Evolutionary conservation across 345 rosid species (phyloP).

Genomic region (Brassica carinata): DNA sequence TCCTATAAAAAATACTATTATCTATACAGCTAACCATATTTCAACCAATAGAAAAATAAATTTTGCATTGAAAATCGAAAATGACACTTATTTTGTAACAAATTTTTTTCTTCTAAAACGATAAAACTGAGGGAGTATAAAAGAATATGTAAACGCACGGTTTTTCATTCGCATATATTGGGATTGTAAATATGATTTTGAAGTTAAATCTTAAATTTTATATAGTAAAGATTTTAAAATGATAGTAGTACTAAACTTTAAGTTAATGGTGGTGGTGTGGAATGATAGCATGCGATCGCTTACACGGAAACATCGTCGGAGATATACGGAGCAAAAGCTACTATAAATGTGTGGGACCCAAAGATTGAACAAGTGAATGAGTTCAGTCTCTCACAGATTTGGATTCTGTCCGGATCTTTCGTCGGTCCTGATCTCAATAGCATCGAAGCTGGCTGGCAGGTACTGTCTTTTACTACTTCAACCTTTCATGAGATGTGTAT

Average conservation of each 20-base stretch:
- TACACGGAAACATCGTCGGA: constrained; percentile 70
- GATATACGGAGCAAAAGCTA: constrained; percentile 85
- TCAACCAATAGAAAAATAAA: no score
- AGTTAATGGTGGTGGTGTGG: not conserved
- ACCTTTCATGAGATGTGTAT: not conserved
- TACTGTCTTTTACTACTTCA: constrained; percentile 35
- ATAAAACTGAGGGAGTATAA: not conserved
- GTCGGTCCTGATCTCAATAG: constrained; percentile 98
- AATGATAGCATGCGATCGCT: constrained; percentile 88
- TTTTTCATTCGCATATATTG: constrained; percentile 8
- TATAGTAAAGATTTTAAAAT: not conserved
- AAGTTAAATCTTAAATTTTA: not conserved
- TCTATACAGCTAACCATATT: no score
- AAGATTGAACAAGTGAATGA: constrained; percentile 77
- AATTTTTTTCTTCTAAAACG: no score
- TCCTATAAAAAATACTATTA: no score
- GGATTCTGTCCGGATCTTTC: constrained; percentile 95
- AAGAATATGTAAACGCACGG: not conserved
- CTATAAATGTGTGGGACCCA: constrained; percentile 98
- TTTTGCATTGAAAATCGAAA: no score
- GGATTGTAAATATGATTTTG: constrained; percentile 21
- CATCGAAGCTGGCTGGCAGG: constrained; percentile 99
- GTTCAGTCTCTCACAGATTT: constrained; percentile 96
- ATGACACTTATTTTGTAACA: no score
- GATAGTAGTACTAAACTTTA: not conserved